Percentiles rank a stretch among this genome's conserved stretches.
phyloP scores from a whole-genome alignment of 495 filamentous ascomycete species.

The Hypoxylon cercidicola region DNA sequence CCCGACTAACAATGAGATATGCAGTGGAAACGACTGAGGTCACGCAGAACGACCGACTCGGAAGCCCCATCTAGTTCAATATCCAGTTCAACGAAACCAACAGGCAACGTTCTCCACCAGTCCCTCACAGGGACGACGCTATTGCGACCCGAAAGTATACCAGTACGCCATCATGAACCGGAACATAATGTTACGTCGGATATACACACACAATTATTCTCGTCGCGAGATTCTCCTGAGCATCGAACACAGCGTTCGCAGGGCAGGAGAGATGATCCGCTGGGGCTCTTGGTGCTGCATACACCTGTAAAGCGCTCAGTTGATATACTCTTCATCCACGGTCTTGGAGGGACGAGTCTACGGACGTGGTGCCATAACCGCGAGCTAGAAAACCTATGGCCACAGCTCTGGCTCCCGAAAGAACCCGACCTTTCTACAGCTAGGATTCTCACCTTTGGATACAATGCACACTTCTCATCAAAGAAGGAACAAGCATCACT shows the following conservation, averaged over 20 bases:
- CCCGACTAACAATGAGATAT: background rate
- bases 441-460: constrained; percentile 51
- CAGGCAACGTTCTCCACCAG: background rate
- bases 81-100: background rate
- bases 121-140: background rate
- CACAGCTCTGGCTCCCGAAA: constrained; percentile 45
- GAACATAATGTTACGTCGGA: background rate
- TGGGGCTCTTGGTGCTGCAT: constrained; percentile 48
- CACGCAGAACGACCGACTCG: background rate
- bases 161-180: background rate
- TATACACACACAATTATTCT: background rate
- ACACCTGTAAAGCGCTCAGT: constrained; percentile 27
- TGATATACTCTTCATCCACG: constrained; percentile 53
- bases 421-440: constrained; percentile 36
- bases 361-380: constrained; percentile 46
- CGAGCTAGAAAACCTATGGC: constrained; percentile 46
- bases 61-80: background rate
- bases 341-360: constrained; percentile 49
- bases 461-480: constrained; percentile 44
- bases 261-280: constrained; percentile 22
- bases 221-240: background rate
- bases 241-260: background rate
- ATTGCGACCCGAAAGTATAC: background rate
- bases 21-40: background rate
- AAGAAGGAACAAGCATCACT: constrained; percentile 8